phyloP scores from a whole-genome alignment of 2,329 filamentous ascomycete genomes.

The Plectosphaerella cucumerina region DNA sequence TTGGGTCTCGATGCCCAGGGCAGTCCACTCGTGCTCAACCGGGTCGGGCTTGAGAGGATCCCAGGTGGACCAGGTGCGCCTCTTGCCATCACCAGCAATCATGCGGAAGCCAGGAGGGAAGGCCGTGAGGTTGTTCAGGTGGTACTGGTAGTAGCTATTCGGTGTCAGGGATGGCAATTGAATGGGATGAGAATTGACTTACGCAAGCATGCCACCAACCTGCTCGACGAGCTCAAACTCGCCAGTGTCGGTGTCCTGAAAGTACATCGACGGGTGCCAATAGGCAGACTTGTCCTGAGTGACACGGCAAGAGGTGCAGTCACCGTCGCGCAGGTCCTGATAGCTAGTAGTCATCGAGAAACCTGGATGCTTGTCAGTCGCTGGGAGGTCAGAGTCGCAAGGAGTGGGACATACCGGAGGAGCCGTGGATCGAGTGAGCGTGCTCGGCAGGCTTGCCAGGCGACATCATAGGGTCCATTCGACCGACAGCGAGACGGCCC shows the following conservation, averaged over 20 bases:
- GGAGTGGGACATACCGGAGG: constrained; percentile 56
- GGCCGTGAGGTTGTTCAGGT: constrained; percentile 59
- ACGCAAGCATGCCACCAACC: constrained; percentile 81
- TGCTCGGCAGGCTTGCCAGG: constrained; percentile 58
- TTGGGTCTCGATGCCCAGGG: constrained; percentile 61
- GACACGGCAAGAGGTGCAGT: constrained; percentile 79
- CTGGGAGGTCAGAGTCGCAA: background rate
- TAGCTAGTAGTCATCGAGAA: constrained; percentile 58
- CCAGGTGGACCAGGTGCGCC: constrained; percentile 66
- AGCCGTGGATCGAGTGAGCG: constrained; percentile 72
- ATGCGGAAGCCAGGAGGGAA: constrained; percentile 79
- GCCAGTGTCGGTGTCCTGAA: constrained; percentile 61
- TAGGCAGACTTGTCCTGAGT: constrained; percentile 83
- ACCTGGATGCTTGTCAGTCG: constrained; percentile 39
- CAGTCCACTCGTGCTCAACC: constrained; percentile 65
- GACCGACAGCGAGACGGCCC: constrained; percentile 62
- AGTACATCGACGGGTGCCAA: constrained; percentile 79
- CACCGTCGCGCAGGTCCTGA: constrained; percentile 51
- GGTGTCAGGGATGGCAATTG: background rate
- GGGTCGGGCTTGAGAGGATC: constrained; percentile 62
- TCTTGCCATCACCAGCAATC: constrained; percentile 68
- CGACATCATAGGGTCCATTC: constrained; percentile 73
- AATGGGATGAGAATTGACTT: constrained; percentile 34
- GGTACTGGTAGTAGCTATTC: constrained; percentile 77
- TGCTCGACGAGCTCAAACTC: constrained; percentile 66